These are phyloP conservation scores for Fusarium sp. DNA, from an alignment of 2,329 filamentous ascomycete genomes.

Conservation along the genomic window DNA sequence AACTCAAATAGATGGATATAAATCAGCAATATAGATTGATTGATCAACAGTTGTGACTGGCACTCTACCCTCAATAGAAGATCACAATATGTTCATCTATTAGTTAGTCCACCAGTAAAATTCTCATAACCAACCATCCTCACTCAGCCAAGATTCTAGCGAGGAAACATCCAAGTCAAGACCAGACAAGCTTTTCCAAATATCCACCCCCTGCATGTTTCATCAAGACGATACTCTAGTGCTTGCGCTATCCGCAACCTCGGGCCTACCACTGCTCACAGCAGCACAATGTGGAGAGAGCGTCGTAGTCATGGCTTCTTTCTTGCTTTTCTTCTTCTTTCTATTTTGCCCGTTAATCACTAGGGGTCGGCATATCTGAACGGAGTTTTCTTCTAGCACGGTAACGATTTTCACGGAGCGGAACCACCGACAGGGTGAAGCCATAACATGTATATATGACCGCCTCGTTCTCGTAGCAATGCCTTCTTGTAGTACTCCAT, in stretches of 20 bases:
- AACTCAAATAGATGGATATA: no score
- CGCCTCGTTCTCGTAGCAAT: background rate
- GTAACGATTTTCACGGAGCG: constrained; percentile 27
- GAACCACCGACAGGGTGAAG: background rate
- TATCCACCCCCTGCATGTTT: constrained; percentile 2
- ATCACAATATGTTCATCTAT: no score
- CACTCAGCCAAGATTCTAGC: constrained; percentile 8
- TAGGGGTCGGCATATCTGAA: constrained; percentile 5
- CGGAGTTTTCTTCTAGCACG: constrained; percentile 10
- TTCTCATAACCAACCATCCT: background rate
- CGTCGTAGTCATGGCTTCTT: constrained; percentile 6
- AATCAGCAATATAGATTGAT: no score
- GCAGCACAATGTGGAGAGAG: background rate
- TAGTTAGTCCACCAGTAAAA: background rate
- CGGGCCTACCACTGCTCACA: constrained; percentile 8
- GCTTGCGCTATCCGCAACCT: constrained; percentile 1
- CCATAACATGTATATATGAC: constrained; percentile 26
- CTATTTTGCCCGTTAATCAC: constrained; percentile 1
- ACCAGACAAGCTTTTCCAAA: constrained; percentile 20
- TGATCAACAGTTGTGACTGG: no score
- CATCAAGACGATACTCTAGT: constrained; percentile 28
- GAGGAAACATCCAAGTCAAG: constrained; percentile 20
- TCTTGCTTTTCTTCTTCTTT: background rate
- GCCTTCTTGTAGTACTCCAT: constrained; percentile 11
- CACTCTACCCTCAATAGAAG: no score